Percentiles rank a stretch among this genome's conserved stretches.
phyloP scores from a whole-genome alignment of 1,284 basidiomycete genomes.

The Xerocomus nothofagi region DNA sequence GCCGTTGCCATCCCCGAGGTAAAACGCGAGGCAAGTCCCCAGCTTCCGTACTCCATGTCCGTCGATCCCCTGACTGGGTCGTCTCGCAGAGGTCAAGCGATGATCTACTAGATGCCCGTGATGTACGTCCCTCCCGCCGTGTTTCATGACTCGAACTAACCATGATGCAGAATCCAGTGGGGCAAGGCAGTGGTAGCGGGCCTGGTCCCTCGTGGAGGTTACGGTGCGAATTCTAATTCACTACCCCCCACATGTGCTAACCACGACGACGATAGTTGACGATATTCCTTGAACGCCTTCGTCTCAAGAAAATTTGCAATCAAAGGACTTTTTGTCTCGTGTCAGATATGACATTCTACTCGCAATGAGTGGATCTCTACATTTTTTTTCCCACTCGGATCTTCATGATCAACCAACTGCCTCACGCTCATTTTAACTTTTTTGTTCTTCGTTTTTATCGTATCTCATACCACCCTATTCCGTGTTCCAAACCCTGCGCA shows the following conservation, averaged over 20 bases:
- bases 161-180: neutral
- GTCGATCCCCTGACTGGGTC: neutral
- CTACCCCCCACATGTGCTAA: neutral
- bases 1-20: constrained; percentile 14
- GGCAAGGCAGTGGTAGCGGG: neutral
- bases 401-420: constrained; percentile 4
- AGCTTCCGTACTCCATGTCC: neutral
- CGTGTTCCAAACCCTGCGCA: neutral
- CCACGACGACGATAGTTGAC: neutral
- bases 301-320: neutral
- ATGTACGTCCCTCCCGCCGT: neutral
- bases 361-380: neutral
- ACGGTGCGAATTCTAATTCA: neutral
- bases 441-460: neutral
- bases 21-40: constrained; percentile 11
- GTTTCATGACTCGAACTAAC: neutral
- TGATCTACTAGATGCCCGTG: neutral
- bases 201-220: too few species aligned
- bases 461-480: constrained; percentile 3
- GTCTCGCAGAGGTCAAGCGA: neutral
- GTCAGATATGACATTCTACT: neutral
- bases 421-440: constrained; percentile 5
- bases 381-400: neutral
- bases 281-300: neutral
- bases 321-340: neutral